Evolutionary conservation across 2,329 filamentous ascomycete genomes (phyloP).

Genomic region (Eutypa lata): DNA sequence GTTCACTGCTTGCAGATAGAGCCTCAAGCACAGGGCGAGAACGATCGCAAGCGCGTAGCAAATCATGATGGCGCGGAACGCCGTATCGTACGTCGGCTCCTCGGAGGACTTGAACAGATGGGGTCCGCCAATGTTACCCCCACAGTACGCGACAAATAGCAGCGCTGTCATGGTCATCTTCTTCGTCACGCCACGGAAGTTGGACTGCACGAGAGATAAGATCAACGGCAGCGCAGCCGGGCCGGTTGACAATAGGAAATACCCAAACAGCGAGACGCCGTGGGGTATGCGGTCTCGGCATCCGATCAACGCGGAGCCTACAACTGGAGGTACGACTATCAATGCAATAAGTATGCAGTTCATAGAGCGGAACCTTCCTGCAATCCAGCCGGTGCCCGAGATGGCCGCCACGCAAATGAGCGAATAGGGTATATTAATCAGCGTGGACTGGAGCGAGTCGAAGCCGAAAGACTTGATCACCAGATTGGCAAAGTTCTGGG

Average conservation of each 20-base stretch:
- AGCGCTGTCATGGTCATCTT: conserved; percentile 58
- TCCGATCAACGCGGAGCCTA: conserved; percentile 53
- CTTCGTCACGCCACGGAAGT: conserved; percentile 56
- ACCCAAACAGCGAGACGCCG: conserved; percentile 51
- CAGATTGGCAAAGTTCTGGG: conserved; percentile 56
- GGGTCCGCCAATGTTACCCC: conserved; percentile 54
- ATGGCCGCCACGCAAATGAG: conserved; percentile 47
- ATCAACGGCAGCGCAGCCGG: conserved; percentile 52
- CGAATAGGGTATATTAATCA: conserved; percentile 59
- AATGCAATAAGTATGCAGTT: conserved; percentile 50
- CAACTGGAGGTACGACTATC: conserved; percentile 48
- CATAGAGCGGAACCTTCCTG: conserved; percentile 47
- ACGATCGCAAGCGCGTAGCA: conserved; percentile 51
- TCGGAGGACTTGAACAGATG: conserved; percentile 51
- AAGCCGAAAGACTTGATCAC: conserved; percentile 56
- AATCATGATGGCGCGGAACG: conserved; percentile 53
- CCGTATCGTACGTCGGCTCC: conserved; percentile 49
- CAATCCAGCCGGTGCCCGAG: conserved; percentile 46
- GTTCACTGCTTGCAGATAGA: conserved; percentile 47
- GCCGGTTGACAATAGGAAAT: conserved; percentile 54
- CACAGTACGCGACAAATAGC: conserved; percentile 53
- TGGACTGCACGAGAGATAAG: conserved; percentile 53
- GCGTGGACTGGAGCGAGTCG: conserved; percentile 49
- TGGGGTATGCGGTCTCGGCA: conserved; percentile 36
- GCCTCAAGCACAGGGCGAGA: conserved; percentile 40